Conservation (phyloP, 805 yeast species). For the Barnettozyma wickerhamii region DNA sequence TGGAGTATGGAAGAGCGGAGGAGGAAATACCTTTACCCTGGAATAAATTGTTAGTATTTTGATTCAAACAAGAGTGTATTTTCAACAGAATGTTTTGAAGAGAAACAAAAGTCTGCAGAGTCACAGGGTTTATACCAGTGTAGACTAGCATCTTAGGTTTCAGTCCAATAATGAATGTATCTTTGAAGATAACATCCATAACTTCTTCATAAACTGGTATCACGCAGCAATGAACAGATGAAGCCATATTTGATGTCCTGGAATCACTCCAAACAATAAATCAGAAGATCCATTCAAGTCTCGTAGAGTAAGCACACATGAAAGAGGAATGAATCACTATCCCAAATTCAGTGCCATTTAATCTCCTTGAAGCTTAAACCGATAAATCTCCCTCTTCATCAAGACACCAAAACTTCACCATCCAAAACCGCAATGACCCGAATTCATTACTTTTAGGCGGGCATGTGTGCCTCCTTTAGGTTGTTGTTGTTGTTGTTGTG, state of each 20-base stretch:
- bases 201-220: slow-evolving; percentile 41
- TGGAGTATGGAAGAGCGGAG: slow-evolving; percentile 98
- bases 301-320: no score
- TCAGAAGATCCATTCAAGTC: not conserved
- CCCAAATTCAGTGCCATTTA: no score
- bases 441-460: slow-evolving; percentile 22
- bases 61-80: slow-evolving; percentile 4
- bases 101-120: not conserved
- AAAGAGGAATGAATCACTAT: not conserved
- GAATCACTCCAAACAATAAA: not conserved
- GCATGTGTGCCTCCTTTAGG: slow-evolving; percentile 6
- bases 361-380: no score
- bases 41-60: slow-evolving; percentile 37
- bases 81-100: slow-evolving; percentile 7
- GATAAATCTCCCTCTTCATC: no score
- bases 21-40: slow-evolving; percentile 99
- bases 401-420: no score
- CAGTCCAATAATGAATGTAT: slow-evolving; percentile 7
- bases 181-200: not conserved
- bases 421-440: slow-evolving; percentile 24
- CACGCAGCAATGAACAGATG: slow-evolving; percentile 36
- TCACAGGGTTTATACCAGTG: not conserved
- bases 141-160: not conserved
- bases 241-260: slow-evolving; percentile 2
- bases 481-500: slow-evolving; percentile 14